Conservation (phyloP, 345 rosid genomes). For the Eucalyptus microcorys region DNA sequence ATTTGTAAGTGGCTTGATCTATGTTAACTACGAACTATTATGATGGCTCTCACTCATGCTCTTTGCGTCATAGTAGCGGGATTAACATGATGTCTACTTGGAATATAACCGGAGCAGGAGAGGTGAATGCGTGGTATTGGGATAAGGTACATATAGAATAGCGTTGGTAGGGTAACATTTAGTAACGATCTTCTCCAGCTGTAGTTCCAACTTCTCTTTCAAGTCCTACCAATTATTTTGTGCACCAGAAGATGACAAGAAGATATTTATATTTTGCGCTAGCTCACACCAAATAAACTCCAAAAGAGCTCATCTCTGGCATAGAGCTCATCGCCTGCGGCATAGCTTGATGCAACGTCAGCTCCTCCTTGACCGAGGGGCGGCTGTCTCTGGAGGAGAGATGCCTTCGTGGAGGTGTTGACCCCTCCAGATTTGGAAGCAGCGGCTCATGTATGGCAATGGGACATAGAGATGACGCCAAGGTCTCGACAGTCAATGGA, state of each 20-base stretch:
- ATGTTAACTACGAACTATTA: neutral
- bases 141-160: neutral
- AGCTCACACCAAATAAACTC: neutral
- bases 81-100: neutral
- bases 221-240: neutral
- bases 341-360: neutral
- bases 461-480: neutral
- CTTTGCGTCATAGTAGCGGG: neutral
- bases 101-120: neutral
- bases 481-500: neutral
- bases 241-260: neutral
- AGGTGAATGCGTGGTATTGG: neutral
- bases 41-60: neutral
- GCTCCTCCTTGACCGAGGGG: neutral
- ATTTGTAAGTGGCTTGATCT: neutral
- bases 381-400: neutral
- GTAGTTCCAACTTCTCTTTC: neutral
- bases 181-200: neutral
- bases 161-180: neutral
- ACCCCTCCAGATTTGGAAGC: neutral
- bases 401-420: neutral
- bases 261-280: neutral
- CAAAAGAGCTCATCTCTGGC: neutral
- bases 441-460: neutral
- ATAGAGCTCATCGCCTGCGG: neutral